These are phyloP conservation scores for Syzygium syzygioides DNA, from an alignment of 441 rosid genomes.

Conservation along the genomic window DNA sequence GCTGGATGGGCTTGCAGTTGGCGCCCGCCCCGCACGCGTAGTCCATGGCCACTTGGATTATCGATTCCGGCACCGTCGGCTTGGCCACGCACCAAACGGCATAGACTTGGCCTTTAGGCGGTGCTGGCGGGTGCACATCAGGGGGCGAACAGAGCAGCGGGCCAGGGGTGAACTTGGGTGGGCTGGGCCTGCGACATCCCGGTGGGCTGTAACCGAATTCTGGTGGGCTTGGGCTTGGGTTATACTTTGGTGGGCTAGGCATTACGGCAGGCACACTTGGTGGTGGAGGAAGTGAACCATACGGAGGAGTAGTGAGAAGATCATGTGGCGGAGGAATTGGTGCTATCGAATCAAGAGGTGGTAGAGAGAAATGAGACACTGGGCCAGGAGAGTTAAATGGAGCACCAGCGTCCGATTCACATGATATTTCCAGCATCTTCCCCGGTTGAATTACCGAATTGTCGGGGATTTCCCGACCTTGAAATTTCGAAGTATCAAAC, in stretches of 20 bases:
- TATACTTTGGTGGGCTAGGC: conserved; percentile 6
- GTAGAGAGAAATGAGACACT: conserved; percentile 22
- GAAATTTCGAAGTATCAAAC: neutral
- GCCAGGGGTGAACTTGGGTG: neutral
- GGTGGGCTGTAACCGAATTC: neutral
- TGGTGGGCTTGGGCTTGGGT: neutral
- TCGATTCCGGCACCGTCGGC: conserved; percentile 32
- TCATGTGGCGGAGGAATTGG: conserved; percentile 15
- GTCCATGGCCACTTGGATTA: conserved; percentile 31
- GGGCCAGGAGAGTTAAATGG: neutral
- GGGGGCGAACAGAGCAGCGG: conserved; percentile 10
- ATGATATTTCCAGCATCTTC: neutral
- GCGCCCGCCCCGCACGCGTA: conserved; percentile 39
- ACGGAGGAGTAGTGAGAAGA: conserved; percentile 7
- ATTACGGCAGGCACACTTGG: neutral
- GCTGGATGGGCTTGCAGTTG: conserved; percentile 30
- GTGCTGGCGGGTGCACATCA: conserved; percentile 4
- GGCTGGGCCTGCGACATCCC: neutral
- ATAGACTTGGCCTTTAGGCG: neutral
- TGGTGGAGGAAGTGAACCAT: conserved; percentile 7
- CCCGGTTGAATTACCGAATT: neutral
- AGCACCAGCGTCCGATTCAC: neutral
- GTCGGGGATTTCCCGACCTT: neutral
- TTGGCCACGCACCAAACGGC: conserved; percentile 33
- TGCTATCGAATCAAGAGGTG: conserved; percentile 24